phyloP scores from a whole-genome alignment of 371 early-diverging fungal genomes.

The Mucor plumbeus region DNA sequence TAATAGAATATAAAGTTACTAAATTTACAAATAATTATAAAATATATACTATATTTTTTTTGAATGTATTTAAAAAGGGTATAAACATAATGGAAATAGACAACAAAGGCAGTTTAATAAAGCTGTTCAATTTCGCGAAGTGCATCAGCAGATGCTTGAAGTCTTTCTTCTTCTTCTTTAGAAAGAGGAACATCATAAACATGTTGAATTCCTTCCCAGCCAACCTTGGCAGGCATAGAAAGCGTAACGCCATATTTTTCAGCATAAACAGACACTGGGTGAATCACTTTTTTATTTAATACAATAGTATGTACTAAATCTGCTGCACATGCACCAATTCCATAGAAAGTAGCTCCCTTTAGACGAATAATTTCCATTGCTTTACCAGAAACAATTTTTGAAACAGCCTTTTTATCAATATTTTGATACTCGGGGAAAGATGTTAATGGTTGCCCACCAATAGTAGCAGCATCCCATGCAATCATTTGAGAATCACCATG shows the following conservation, averaged over 20 bases:
- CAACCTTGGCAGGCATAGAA: slow-evolving; percentile 78
- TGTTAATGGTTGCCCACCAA: slow-evolving; percentile 76
- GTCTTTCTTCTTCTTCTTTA: slow-evolving; percentile 56
- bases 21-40: not conserved
- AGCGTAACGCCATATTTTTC: slow-evolving; percentile 66
- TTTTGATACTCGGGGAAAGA: slow-evolving; percentile 64
- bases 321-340: slow-evolving; percentile 85
- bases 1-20: too few species aligned
- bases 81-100: not conserved
- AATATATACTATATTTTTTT: not conserved
- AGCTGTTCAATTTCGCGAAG: slow-evolving; percentile 45
- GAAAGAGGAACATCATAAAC: slow-evolving; percentile 67
- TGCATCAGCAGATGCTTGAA: slow-evolving; percentile 48
- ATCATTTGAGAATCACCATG: slow-evolving; percentile 90
- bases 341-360: slow-evolving; percentile 89
- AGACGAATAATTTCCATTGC: slow-evolving; percentile 86
- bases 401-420: slow-evolving; percentile 60
- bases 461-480: slow-evolving; percentile 77
- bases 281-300: slow-evolving; percentile 65
- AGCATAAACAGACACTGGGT: slow-evolving; percentile 72
- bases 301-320: slow-evolving; percentile 71
- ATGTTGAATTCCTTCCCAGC: slow-evolving; percentile 70
- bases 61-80: not conserved
- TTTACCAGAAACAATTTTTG: slow-evolving; percentile 65
- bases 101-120: slow-evolving; percentile 7